phyloP scores from a whole-genome alignment of 768 basidiomycete genomes.

The Russula sp. region DNA sequence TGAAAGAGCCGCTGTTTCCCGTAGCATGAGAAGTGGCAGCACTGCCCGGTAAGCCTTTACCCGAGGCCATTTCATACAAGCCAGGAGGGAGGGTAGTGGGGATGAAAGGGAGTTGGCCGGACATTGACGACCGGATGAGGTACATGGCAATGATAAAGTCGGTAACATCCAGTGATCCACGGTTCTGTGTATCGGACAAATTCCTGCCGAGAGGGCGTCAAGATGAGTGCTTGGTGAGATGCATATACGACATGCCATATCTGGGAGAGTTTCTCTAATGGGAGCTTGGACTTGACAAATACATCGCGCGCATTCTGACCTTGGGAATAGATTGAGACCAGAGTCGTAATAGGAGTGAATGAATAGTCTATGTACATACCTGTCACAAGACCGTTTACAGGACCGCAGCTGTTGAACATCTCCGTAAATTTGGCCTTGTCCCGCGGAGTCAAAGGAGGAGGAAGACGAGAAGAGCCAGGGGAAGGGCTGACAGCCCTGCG shows the following conservation, averaged over 20 bases:
- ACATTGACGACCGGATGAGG: constrained; percentile 91
- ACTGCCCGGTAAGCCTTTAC: constrained; percentile 25
- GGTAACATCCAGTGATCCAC: constrained; percentile 79
- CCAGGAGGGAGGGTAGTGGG: constrained; percentile 75
- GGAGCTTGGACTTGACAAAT: constrained; percentile 86
- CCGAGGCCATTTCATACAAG: constrained; percentile 73
- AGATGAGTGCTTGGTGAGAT: background rate
- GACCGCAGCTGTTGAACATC: constrained; percentile 68
- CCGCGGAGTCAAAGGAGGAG: constrained; percentile 68
- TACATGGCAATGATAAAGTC: constrained; percentile 98
- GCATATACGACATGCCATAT: constrained; percentile 63
- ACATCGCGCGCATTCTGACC: constrained; percentile 86
- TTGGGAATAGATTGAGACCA: constrained; percentile 27
- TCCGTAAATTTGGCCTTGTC: constrained; percentile 82
- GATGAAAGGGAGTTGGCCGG: constrained; percentile 61
- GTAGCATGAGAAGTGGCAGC: constrained; percentile 49
- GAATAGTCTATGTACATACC: constrained; percentile 41
- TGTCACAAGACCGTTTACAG: constrained; percentile 68
- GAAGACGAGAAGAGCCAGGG: constrained; percentile 37
- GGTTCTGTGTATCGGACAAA: constrained; percentile 90
- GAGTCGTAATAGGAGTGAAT: background rate
- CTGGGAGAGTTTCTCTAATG: constrained; percentile 80
- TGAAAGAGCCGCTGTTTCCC: constrained; percentile 52
- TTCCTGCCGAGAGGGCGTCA: constrained; percentile 49
- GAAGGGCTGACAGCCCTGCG: constrained; percentile 49